phyloP scores from a whole-genome alignment of 306 rosid species.

The Cyamopsis tetragonoloba region DNA sequence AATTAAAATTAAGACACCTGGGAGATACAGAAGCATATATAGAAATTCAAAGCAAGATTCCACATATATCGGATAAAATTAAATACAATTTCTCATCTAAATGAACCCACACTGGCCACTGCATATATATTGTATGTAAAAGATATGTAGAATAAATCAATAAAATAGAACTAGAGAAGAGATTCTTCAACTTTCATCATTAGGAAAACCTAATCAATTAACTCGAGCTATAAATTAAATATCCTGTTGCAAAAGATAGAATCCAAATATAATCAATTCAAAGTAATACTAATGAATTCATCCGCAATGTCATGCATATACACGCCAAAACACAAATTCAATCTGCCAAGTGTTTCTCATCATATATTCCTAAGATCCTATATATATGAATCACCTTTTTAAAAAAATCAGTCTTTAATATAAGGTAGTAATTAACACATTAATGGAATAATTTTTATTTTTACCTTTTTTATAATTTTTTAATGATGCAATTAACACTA shows the following conservation, averaged over 20 bases:
- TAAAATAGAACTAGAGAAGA: background rate
- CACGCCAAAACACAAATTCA: too few species aligned
- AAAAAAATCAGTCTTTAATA: too few species aligned
- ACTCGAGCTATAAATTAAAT: background rate
- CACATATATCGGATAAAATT: background rate
- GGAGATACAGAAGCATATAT: too few species aligned
- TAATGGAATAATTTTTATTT: too few species aligned
- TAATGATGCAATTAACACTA: too few species aligned
- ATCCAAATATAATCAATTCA: background rate
- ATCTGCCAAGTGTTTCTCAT: too few species aligned
- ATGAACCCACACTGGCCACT: conserved; percentile 18
- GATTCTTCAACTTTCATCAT: conserved; percentile 20
- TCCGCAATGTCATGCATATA: background rate
- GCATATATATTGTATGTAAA: background rate
- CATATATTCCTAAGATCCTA: too few species aligned
- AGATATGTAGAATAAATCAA: background rate
- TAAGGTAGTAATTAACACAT: too few species aligned
- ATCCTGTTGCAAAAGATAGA: background rate
- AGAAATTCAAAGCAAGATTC: background rate
- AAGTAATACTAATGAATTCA: background rate
- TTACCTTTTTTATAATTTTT: too few species aligned
- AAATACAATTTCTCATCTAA: too few species aligned
- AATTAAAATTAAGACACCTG: too few species aligned
- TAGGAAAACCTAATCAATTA: conserved; percentile 16
- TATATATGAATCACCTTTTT: too few species aligned